These are phyloP conservation scores for Salvia rosmarinus DNA, from an alignment of 257 asterid genomes.

Conservation along the genomic window DNA sequence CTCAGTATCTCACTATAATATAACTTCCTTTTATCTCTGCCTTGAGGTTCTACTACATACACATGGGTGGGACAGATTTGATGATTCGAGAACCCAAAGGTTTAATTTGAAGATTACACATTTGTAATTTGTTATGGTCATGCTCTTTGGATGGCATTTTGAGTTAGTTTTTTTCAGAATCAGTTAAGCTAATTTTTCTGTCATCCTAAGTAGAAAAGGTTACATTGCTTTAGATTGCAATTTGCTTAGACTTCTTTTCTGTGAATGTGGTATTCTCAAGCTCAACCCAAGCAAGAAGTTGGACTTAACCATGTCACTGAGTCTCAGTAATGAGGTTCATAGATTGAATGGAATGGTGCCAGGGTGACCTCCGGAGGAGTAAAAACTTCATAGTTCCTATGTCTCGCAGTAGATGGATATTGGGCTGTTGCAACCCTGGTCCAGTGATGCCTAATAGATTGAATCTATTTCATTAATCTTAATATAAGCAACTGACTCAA, in stretches of 20 bases:
- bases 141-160: background rate
- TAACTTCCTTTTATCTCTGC: background rate
- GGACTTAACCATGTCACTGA: no score
- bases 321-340: background rate
- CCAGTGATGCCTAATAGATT: background rate
- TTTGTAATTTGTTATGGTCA: background rate
- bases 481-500: background rate
- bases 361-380: background rate
- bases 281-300: no score
- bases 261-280: no score
- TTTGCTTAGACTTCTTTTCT: background rate
- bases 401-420: background rate
- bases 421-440: background rate
- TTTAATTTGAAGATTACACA: background rate
- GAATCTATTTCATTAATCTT: background rate
- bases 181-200: background rate
- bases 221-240: background rate
- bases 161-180: background rate
- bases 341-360: no score
- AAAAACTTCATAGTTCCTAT: background rate
- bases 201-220: background rate
- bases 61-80: background rate
- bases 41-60: background rate
- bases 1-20: background rate
- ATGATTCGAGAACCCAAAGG: background rate